phyloP scores from a whole-genome alignment of 73 alveolate genomes.

The Tetrahymena thermophila region DNA sequence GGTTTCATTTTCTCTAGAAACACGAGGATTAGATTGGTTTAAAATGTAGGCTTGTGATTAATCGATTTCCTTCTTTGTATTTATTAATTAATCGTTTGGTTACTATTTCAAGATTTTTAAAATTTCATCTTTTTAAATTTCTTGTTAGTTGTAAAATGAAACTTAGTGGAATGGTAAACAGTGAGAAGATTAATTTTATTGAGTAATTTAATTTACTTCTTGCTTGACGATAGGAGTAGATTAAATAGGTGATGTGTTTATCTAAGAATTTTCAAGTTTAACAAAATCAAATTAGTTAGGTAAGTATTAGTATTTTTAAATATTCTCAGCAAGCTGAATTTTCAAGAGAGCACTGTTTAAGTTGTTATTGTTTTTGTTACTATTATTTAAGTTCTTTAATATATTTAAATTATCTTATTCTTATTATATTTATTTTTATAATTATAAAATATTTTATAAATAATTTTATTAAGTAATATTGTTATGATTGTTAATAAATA shows the following conservation, averaged over 20 bases:
- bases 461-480: not conserved
- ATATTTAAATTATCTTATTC: not conserved
- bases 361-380: too few species aligned
- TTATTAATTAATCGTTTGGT: not conserved
- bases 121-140: too few species aligned
- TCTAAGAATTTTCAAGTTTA: not conserved
- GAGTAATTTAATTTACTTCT: not conserved
- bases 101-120: too few species aligned
- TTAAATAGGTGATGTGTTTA: not conserved
- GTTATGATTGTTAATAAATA: too few species aligned
- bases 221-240: not conserved
- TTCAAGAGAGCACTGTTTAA: too few species aligned
- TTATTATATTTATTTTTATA: too few species aligned
- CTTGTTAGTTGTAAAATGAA: not conserved
- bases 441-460: too few species aligned
- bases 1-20: not conserved
- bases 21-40: not conserved
- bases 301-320: too few species aligned
- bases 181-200: not conserved
- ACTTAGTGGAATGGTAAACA: not conserved
- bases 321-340: not conserved
- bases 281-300: not conserved
- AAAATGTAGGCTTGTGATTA: too few species aligned
- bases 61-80: not conserved
- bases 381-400: not conserved